phyloP scores from a whole-genome alignment of 2,329 filamentous ascomycete genomes.

The Aspergillus luchuensis region DNA sequence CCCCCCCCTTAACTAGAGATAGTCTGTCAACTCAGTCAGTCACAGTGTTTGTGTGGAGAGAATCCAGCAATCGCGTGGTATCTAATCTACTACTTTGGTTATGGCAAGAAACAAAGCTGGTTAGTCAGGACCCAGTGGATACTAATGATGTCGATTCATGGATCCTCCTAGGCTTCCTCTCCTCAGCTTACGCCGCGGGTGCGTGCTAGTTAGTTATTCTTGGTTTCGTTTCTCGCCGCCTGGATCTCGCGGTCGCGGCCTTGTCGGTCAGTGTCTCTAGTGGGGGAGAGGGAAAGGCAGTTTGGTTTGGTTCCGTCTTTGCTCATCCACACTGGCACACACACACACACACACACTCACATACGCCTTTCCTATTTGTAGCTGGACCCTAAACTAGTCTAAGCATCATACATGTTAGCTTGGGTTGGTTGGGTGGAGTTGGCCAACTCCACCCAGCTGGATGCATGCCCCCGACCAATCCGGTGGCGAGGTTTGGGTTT shows the following conservation, averaged over 20 bases:
- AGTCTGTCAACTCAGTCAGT: not conserved
- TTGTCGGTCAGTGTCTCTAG: slow-evolving; percentile 3
- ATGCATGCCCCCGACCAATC: slow-evolving; percentile 2
- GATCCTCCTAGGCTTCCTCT: not conserved
- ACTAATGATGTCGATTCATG: not conserved
- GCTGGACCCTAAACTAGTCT: slow-evolving; percentile 23
- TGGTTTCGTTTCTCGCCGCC: slow-evolving; percentile 4
- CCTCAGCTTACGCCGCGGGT: not conserved
- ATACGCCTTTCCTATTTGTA: slow-evolving; percentile 24
- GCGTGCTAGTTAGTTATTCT: not conserved
- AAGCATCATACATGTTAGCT: slow-evolving; percentile 26
- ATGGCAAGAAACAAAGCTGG: too few species aligned
- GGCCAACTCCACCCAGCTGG: not conserved
- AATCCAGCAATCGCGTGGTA: too few species aligned
- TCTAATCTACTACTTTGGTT: too few species aligned
- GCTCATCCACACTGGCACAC: too few species aligned
- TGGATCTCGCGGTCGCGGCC: slow-evolving; percentile 5
- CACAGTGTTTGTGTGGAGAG: not conserved
- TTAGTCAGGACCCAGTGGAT: not conserved
- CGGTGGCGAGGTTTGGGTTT: not conserved
- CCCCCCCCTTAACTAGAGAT: not conserved
- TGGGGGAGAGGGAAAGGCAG: too few species aligned
- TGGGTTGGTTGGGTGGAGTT: not conserved
- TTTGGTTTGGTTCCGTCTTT: slow-evolving; percentile 11
- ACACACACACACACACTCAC: too few species aligned